Evolutionary conservation across 164 flowering plant species (phyloP).

Genomic region (Vitis cinerea): DNA sequence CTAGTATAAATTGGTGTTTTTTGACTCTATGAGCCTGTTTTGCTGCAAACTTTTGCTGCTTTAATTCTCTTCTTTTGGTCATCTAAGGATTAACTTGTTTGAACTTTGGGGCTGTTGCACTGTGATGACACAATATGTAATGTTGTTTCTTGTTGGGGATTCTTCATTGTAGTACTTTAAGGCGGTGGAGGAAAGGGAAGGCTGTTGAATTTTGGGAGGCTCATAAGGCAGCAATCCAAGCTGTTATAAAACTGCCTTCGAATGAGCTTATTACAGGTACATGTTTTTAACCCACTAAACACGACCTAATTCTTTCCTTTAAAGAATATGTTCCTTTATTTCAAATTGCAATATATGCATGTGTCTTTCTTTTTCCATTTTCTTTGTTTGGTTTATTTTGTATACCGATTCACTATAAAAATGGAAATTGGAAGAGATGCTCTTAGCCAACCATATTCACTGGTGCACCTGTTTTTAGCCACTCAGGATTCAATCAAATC

Average conservation of each 20-base stretch:
- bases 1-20: background rate
- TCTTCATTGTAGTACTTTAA: conserved; percentile 61
- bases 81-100: too few relatives aligned
- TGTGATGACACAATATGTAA: background rate
- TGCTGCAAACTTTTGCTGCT: too few relatives aligned
- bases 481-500: too few relatives aligned
- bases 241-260: conserved; percentile 71
- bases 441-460: too few relatives aligned
- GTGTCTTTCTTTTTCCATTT: background rate
- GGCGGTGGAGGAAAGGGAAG: conserved; percentile 82
- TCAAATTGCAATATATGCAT: background rate
- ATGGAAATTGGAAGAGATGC: background rate
- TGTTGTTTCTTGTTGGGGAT: background rate
- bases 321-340: too few relatives aligned
- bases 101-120: background rate
- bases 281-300: background rate
- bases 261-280: conserved; percentile 93
- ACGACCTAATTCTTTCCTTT: background rate
- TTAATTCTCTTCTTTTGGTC: too few relatives aligned
- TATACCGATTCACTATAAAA: background rate
- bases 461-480: too few relatives aligned
- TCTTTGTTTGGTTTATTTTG: background rate
- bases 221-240: conserved; percentile 81
- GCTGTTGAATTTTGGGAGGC: conserved; percentile 74
- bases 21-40: background rate